Evolutionary conservation across 495 filamentous ascomycete species (phyloP), one percentile per base, ranked within the genome.

Genomic region (Trypethelium eluteriae): DNA sequence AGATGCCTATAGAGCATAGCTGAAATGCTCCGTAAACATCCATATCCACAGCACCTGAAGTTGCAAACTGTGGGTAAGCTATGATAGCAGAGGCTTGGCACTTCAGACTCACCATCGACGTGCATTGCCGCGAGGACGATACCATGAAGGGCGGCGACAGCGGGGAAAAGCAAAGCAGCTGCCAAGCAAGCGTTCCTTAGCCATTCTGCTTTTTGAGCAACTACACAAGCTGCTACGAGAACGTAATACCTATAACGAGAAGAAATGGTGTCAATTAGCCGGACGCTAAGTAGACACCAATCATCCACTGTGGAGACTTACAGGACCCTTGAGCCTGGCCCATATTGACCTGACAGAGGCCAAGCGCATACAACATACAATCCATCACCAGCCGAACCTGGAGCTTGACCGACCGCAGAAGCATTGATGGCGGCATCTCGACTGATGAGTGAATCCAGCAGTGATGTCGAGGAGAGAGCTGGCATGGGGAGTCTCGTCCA

Each of bases 1-100:
- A 67, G 38, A 85, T 82, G 39, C 83, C 85, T 61, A 88, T 85
- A 2, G 84, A 79, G 67, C 85, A 88, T 5, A 86, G 71, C 68
- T 88, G 84, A 61, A 88, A 85, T 25, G 84, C 83, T 1, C 85
- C 85, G 38, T 83, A 88, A 3, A 88, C 75, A 70, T 88, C 85
- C 84, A 88, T 84, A 69, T 88, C 85, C 25, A 86, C 77, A 46
- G 83, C 84, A 38, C 75, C 83, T 85, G 62, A 44, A 38, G 32
- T 36, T 32, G 36, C 34, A 32, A 59, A 32, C 53, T 62, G 68
- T 73, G 25, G 25, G 25, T 25, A n/a, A 70, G 70, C 56, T 16
- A 18, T 32, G 38, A 69, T 38, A 46, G 32, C 32, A 18, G 3
- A 64, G 14, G n/a, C 14, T 32, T 7, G 12, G 50, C 9, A 67